These are phyloP conservation scores for Aureobasidium sp. DNA, from an alignment of 2,329 filamentous ascomycete genomes.

Conservation along the genomic window DNA sequence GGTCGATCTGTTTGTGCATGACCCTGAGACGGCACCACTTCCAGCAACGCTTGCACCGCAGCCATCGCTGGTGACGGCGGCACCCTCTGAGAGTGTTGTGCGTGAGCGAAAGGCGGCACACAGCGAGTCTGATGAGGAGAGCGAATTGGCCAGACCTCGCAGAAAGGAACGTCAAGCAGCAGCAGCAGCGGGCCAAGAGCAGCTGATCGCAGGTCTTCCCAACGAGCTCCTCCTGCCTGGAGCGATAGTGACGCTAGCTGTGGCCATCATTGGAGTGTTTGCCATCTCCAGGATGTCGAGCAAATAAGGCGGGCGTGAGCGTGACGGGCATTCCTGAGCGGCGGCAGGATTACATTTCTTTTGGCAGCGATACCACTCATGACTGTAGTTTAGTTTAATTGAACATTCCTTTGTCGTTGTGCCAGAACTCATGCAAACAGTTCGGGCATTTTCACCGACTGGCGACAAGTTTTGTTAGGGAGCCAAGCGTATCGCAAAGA, in stretches of 20 bases:
- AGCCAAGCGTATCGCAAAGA: neutral
- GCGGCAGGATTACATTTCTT: slow-evolving; percentile 5
- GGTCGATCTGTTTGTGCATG: slow-evolving; percentile 94
- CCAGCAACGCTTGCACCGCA: slow-evolving; percentile 55
- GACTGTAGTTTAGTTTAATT: slow-evolving; percentile 15
- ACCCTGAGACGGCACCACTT: slow-evolving; percentile 83
- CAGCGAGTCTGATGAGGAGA: slow-evolving; percentile 47
- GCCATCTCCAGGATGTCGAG: slow-evolving; percentile 49
- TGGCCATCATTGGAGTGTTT: slow-evolving; percentile 91
- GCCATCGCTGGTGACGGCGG: slow-evolving; percentile 44
- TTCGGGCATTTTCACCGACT: neutral
- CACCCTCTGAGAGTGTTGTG: slow-evolving; percentile 46
- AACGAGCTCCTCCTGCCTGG: slow-evolving; percentile 91
- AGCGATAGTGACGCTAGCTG: slow-evolving; percentile 88
- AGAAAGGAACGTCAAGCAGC: slow-evolving; percentile 32
- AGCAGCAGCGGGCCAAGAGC: slow-evolving; percentile 48
- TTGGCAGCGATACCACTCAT: slow-evolving; percentile 15
- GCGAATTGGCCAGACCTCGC: slow-evolving; percentile 32
- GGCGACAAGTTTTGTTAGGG: neutral
- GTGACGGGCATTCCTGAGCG: slow-evolving; percentile 2
- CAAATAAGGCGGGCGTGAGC: neutral
- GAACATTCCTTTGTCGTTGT: slow-evolving; percentile 12
- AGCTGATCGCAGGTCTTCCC: slow-evolving; percentile 82
- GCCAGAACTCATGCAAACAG: neutral
- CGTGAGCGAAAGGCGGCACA: slow-evolving; percentile 44